Evolutionary conservation across 2,329 filamentous ascomycete genomes (phyloP).

Genomic region (Penicillium sp.): DNA sequence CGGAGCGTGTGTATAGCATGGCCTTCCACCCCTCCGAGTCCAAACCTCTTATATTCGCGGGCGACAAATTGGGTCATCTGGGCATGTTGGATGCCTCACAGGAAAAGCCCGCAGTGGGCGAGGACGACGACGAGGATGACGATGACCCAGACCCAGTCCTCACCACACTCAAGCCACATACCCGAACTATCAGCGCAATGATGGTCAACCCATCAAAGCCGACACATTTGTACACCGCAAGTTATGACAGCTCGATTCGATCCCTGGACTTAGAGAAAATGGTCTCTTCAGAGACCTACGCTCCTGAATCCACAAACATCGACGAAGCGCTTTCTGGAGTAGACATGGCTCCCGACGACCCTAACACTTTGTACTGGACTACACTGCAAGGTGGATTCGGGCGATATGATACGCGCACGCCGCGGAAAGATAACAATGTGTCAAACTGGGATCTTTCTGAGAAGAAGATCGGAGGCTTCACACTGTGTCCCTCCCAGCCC

Average conservation of each 20-base stretch:
- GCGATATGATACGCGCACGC: slow-evolving; percentile 71
- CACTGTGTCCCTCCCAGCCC: slow-evolving; percentile 72
- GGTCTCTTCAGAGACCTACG: slow-evolving; percentile 76
- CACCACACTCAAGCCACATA: slow-evolving; percentile 84
- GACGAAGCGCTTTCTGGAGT: slow-evolving; percentile 82
- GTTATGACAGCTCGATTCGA: slow-evolving; percentile 89
- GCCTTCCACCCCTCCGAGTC: slow-evolving; percentile 82
- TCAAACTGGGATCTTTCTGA: slow-evolving; percentile 76
- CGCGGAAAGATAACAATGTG: slow-evolving; percentile 50
- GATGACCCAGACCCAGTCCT: slow-evolving; percentile 72
- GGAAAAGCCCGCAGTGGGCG: slow-evolving; percentile 55
- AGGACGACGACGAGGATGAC: slow-evolving; percentile 64
- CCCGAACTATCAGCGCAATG: slow-evolving; percentile 82
- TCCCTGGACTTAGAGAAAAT: slow-evolving; percentile 80
- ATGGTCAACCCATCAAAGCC: slow-evolving; percentile 70
- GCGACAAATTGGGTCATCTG: slow-evolving; percentile 87
- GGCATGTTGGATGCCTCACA: slow-evolving; percentile 77
- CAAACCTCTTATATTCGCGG: slow-evolving; percentile 87
- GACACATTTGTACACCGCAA: slow-evolving; percentile 76
- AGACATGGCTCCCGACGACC: slow-evolving; percentile 69
- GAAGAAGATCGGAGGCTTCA: slow-evolving; percentile 95
- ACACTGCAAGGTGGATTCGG: slow-evolving; percentile 80
- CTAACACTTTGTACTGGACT: slow-evolving; percentile 78
- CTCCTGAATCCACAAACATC: slow-evolving; percentile 64
- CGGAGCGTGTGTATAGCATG: slow-evolving; percentile 81